phyloP scores from a whole-genome alignment of 352 stramenopile genomes.

The Elongisporangium prolatum region DNA sequence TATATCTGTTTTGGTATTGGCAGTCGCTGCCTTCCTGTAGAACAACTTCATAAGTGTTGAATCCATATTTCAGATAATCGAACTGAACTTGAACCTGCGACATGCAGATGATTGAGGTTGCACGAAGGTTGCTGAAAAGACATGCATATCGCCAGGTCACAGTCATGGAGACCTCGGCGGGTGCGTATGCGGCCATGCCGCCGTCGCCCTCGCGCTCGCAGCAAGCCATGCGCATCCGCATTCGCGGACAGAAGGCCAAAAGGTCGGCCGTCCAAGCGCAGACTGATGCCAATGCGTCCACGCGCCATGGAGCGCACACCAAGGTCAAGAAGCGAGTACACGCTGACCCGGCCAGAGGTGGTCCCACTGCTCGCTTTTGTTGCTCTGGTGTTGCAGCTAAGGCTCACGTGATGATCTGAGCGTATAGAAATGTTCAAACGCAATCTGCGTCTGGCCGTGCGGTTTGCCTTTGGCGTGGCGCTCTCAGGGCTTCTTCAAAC shows the following conservation, averaged over 20 bases:
- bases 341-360: conserved; percentile 22
- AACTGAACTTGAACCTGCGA: not conserved
- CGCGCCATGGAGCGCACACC: conserved; percentile 11
- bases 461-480: conserved; percentile 55
- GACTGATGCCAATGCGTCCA: conserved; percentile 6
- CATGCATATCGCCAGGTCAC: not conserved
- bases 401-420: not conserved
- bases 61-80: not conserved
- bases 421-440: conserved; percentile 26
- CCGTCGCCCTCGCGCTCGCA: conserved; percentile 17
- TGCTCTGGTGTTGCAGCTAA: not conserved
- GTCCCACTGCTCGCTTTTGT: not conserved
- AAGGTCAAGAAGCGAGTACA: conserved; percentile 36
- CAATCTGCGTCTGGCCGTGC: conserved; percentile 30
- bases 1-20: not conserved
- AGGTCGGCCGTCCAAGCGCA: conserved; percentile 8
- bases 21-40: not conserved
- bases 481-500: conserved; percentile 55
- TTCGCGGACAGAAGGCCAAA: conserved; percentile 19
- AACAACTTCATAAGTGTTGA: not conserved
- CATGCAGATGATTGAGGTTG: not conserved
- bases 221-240: conserved; percentile 32
- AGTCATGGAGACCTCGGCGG: not conserved
- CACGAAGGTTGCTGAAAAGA: not conserved
- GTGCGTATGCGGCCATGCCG: conserved; percentile 18